Percentiles rank a stretch among this genome's conserved stretches.
Evolutionary conservation across 805 yeast species (phyloP).

Genomic region (Kuraishia capsulata): DNA sequence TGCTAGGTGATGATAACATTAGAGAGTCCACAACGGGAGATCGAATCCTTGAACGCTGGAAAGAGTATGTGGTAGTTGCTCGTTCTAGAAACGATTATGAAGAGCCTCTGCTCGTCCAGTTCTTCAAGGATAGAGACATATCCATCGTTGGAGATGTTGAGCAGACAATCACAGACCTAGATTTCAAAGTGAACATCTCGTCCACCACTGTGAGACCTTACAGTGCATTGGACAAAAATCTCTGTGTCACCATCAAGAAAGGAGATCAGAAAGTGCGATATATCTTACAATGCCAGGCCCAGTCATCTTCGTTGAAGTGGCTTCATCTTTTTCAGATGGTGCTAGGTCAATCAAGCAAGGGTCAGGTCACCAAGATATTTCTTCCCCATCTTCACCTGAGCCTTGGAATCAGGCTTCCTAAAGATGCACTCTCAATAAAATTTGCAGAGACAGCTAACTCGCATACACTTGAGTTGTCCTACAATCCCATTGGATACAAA

Average conservation of each 20-base stretch:
- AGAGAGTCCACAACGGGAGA: constrained; percentile 33
- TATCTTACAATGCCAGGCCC: constrained; percentile 47
- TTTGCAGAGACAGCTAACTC: constrained; percentile 13
- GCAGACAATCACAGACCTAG: constrained; percentile 2
- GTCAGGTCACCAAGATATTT: constrained; percentile 11
- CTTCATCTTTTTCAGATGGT: constrained; percentile 42
- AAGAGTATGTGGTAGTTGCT: constrained; percentile 66
- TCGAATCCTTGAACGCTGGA: constrained; percentile 64
- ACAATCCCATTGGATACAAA: not conserved
- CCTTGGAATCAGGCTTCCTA: constrained; percentile 39
- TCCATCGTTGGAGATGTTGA: constrained; percentile 7
- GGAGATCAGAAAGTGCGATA: constrained; percentile 19
- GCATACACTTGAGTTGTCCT: constrained; percentile 14
- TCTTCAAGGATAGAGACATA: constrained; percentile 40
- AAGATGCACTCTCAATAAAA: constrained; percentile 8
- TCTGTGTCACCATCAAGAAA: constrained; percentile 33
- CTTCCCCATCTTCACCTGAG: constrained; percentile 33
- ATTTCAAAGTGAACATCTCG: constrained; percentile 4
- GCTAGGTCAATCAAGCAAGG: constrained; percentile 25
- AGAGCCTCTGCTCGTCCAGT: constrained; percentile 53
- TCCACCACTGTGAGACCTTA: constrained; percentile 39
- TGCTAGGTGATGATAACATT: constrained; percentile 19
- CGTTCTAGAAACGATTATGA: constrained; percentile 45
- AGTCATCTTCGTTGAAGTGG: constrained; percentile 54
- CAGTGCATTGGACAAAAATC: constrained; percentile 61